phyloP scores from a whole-genome alignment of 2,329 filamentous ascomycete species.

The Zymoseptoria ardabiliae region DNA sequence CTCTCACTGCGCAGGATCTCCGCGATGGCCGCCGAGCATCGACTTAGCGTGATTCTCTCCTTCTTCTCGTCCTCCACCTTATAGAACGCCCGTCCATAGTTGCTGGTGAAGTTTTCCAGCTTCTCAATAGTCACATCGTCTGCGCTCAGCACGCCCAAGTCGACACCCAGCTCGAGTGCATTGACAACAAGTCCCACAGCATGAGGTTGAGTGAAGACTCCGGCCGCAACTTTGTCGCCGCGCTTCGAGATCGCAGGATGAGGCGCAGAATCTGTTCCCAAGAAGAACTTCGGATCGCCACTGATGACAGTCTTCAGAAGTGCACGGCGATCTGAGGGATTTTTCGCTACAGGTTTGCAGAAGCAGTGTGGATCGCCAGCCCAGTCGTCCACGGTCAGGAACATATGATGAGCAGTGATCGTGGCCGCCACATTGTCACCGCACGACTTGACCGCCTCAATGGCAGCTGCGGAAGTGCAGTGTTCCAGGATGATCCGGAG shows the following conservation, averaged over 20 bases:
- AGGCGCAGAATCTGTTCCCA: constrained; percentile 68
- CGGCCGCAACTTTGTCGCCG: constrained; percentile 55
- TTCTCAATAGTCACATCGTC: constrained; percentile 49
- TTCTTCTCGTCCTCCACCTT: constrained; percentile 39
- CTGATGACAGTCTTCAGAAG: constrained; percentile 58
- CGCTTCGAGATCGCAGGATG: constrained; percentile 56
- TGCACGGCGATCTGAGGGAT: constrained; percentile 63
- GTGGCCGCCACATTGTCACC: constrained; percentile 71
- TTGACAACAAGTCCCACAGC: constrained; percentile 59
- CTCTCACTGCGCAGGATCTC: constrained; percentile 49
- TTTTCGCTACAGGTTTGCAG: constrained; percentile 61
- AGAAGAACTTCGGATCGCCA: constrained; percentile 62
- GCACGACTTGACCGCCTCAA: constrained; percentile 69
- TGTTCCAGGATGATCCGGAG: constrained; percentile 67
- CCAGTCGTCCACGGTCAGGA: constrained; percentile 70
- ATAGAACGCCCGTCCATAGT: constrained; percentile 53
- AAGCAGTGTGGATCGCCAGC: constrained; percentile 66
- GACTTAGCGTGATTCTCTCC: constrained; percentile 51
- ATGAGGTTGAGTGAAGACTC: constrained; percentile 73
- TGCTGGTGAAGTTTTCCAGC: constrained; percentile 52
- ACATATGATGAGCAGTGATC: constrained; percentile 82
- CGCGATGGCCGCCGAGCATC: constrained; percentile 48
- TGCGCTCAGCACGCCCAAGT: constrained; percentile 46
- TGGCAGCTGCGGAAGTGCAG: constrained; percentile 75
- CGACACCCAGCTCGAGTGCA: constrained; percentile 56